Base-by-base conservation (phyloP, 2,329 filamentous ascomycete species). In the Epichloe amarillans region DNA sequence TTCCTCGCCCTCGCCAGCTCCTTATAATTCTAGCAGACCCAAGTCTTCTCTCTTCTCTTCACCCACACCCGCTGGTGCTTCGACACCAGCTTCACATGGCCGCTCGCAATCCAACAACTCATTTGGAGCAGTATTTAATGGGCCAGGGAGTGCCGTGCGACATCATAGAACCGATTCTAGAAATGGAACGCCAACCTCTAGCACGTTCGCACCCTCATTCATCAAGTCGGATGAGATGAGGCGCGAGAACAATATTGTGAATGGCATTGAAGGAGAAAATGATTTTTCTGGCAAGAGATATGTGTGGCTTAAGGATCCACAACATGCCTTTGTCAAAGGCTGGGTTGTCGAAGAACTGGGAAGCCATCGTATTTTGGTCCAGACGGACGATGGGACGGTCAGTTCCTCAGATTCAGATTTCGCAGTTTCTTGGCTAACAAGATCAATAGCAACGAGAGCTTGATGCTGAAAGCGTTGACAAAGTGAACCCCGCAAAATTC, bases 241-340 rank as follows among this genome's bases (percentile, higher is more conserved):
- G 57, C 68, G 72, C 37, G 72, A 68, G 36, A 66, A 74, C 48
- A 80, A 82, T 56, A 62, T 72, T 11, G 76, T 84, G 15, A 74
- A 74, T 47, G 86, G 88, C 17, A 89, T 96, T 53, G 94, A 98
- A 69, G 93, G 93, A 55, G 91, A 96, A 64, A 97, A 96, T 66
- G 93, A 98, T 74, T 97, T 98, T 67, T 98, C 93, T 0, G 94
- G 93, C 52, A 97, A 94, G 72, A 82, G 93, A 72, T 98, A 97
- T 73, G 90, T 98, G 56, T 98, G 93, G 94, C 74, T 98, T 63
- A 87, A 85, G 67, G 90, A 98, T 69, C 76, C 87, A 1, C 79
- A 90, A 61, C 77, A 78, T 50, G 93, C 93, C 1, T 98, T 98
- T 65, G 82, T 97, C 50, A 88, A 89, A 59, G 94, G 91, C 4